Conservation (phyloP, 108 stramenopile species). For the Skeletonema potamos region DNA sequence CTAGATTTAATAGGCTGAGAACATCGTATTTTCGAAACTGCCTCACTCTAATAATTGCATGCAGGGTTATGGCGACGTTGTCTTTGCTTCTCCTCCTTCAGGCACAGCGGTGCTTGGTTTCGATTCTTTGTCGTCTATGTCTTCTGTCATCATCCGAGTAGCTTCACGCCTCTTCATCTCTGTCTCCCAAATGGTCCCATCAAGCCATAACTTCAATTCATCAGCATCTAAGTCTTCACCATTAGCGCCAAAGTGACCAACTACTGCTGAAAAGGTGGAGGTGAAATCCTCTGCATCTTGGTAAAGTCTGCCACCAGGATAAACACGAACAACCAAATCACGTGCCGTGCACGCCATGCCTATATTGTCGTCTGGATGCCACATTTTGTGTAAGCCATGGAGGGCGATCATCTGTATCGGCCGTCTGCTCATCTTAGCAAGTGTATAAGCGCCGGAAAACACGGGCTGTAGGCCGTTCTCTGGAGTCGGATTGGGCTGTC, state of each 20-base stretch:
- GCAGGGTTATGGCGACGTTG: background rate
- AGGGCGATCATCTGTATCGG: slow-evolving; percentile 83
- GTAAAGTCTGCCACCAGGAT: slow-evolving; percentile 55
- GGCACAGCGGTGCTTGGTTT: background rate
- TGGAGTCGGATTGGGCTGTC: slow-evolving; percentile 85
- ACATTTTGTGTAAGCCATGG: slow-evolving; percentile 73
- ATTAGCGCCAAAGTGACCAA: slow-evolving; percentile 73
- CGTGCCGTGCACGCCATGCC: slow-evolving; percentile 67
- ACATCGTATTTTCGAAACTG: background rate
- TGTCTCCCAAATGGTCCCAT: slow-evolving; percentile 47
- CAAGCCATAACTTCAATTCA: slow-evolving; percentile 46
- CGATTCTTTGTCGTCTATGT: slow-evolving; percentile 5
- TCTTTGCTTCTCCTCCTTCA: background rate
- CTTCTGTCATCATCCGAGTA: slow-evolving; percentile 8
- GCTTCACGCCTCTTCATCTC: slow-evolving; percentile 28
- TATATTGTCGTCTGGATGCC: slow-evolving; percentile 75
- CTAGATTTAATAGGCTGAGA: background rate
- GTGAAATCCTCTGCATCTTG: slow-evolving; percentile 65
- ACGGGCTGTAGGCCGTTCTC: slow-evolving; percentile 70
- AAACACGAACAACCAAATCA: slow-evolving; percentile 65
- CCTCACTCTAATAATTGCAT: background rate
- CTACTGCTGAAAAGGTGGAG: slow-evolving; percentile 69
- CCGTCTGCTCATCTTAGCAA: slow-evolving; percentile 73
- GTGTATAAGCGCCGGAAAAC: slow-evolving; percentile 82
- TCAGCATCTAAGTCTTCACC: slow-evolving; percentile 61